Evolutionary conservation across 805 yeast species (phyloP), one percentile per base, ranked within the genome.

Genomic region (Zygosaccharomyces bailii): DNA sequence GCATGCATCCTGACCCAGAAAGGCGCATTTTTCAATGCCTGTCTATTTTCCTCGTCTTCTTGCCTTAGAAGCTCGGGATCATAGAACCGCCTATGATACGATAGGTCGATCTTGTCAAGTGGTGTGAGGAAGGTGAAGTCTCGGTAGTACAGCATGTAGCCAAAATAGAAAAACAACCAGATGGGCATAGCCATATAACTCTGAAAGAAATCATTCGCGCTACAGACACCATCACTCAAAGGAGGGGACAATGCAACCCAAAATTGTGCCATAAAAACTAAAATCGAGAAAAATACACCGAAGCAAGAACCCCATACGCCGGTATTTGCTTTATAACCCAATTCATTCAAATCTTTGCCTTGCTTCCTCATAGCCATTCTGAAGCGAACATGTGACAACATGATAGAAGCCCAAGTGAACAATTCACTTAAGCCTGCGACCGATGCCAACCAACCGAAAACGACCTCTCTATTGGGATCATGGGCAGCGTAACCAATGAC

Each of bases 221-320:
- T 65, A n/a, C 48, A 43, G 20, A 48, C 44, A 21, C 73, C 74
- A 5, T 53, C 66, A 9, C 59, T 47, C 4, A 56, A 79, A 39
- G 79, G 60, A 37, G 86, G 84, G 59, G 71, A 79, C 41, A 80
- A 59, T 2, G 85, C 81, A 41, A 82, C 75, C 80, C 83, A 80
- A 61, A 80, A 78, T 59, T 79, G 82, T 1, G 80, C 82, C 44
- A 72, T 63, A 20, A 80, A 57, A 21, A 80, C 74, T 41, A 79
- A 63, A 10, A 66, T 47, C 45, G 76, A 74, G 48, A 80, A 64
- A 19, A 69, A 47, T 9, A 75, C 63, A n/a, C 78, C 82, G 56
- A 68, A 69, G 50, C 63, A 67, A 3, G 83, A 78, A 13, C 82
- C 82, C 56, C 57, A 63, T 6, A 67, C 54, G 35, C 83, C 82